phyloP scores from a whole-genome alignment of 2,329 filamentous ascomycete species.

The Setomelanomma holmii region DNA sequence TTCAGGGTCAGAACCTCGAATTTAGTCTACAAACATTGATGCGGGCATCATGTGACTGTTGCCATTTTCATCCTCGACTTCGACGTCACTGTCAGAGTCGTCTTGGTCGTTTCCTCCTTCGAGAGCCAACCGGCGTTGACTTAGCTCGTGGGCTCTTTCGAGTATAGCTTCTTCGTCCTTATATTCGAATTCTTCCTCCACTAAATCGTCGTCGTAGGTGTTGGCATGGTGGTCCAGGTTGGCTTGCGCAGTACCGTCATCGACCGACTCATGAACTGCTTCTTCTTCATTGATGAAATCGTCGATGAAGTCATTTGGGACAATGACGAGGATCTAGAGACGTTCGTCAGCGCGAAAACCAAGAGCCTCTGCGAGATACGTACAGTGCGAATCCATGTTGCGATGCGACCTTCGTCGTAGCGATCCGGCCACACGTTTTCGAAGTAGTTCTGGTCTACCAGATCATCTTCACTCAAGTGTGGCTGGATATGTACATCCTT shows the following conservation, averaged over 20 bases:
- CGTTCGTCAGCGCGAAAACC: no score
- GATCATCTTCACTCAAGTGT: not conserved
- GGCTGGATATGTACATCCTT: not conserved
- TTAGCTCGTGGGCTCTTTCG: not conserved
- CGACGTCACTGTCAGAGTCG: not conserved
- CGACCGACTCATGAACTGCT: not conserved
- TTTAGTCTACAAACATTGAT: not conserved
- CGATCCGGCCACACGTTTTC: not conserved
- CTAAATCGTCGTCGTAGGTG: not conserved
- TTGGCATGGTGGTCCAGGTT: not conserved
- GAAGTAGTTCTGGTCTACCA: constrained; percentile 3
- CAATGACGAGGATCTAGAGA: constrained; percentile 1
- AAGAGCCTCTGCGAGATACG: no score
- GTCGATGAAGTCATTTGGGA: not conserved
- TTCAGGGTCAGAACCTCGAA: not conserved
- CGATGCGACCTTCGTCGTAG: not conserved
- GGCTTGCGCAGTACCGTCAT: no score
- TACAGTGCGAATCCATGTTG: not conserved
- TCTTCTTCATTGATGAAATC: constrained; percentile 1
- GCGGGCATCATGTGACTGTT: not conserved
- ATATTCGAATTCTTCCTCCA: not conserved
- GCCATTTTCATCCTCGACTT: not conserved
- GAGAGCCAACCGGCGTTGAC: not conserved
- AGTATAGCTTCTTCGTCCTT: not conserved
- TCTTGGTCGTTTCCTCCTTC: not conserved